Percentiles rank a stretch among this genome's conserved stretches.
phyloP scores from a whole-genome alignment of 345 rosid genomes.

The Lepidium didymum region DNA sequence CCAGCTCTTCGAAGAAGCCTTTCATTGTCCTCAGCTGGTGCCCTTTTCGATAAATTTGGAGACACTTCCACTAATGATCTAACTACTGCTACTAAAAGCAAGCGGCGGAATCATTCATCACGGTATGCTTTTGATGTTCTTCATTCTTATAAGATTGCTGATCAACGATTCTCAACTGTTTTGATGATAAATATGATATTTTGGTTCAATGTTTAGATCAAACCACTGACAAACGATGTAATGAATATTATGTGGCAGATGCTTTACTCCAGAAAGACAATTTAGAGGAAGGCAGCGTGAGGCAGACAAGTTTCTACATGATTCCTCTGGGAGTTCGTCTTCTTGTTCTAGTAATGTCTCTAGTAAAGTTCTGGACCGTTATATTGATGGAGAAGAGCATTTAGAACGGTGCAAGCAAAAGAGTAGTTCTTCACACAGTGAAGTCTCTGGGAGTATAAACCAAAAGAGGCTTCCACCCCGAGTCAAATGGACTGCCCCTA shows the following conservation, averaged over 20 bases:
- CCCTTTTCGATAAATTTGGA: conserved; percentile 43
- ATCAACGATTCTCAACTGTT: background rate
- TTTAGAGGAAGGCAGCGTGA: conserved; percentile 45
- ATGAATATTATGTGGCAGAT: conserved; percentile 16
- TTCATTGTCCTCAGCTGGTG: conserved; percentile 67
- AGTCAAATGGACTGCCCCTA: conserved; percentile 51
- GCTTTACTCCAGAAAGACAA: conserved; percentile 49
- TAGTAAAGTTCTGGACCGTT: conserved; percentile 76
- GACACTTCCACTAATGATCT: conserved; percentile 36
- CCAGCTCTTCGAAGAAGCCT: conserved; percentile 73
- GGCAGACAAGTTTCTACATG: conserved; percentile 33
- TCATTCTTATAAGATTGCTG: background rate
- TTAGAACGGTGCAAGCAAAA: conserved; percentile 47
- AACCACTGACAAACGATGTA: background rate
- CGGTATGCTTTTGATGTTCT: conserved; percentile 35
- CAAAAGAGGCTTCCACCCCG: conserved; percentile 62
- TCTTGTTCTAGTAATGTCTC: conserved; percentile 65
- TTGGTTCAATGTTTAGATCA: background rate
- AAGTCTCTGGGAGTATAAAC: conserved; percentile 34
- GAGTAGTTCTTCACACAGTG: conserved; percentile 37
- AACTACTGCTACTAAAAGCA: conserved; percentile 21
- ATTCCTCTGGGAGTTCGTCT: conserved; percentile 67
- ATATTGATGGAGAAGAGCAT: conserved; percentile 89
- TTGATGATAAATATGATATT: background rate
- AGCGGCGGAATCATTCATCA: conserved; percentile 38